phyloP scores from a whole-genome alignment of 163 green algal genomes.

The Chloroidium sp. region DNA sequence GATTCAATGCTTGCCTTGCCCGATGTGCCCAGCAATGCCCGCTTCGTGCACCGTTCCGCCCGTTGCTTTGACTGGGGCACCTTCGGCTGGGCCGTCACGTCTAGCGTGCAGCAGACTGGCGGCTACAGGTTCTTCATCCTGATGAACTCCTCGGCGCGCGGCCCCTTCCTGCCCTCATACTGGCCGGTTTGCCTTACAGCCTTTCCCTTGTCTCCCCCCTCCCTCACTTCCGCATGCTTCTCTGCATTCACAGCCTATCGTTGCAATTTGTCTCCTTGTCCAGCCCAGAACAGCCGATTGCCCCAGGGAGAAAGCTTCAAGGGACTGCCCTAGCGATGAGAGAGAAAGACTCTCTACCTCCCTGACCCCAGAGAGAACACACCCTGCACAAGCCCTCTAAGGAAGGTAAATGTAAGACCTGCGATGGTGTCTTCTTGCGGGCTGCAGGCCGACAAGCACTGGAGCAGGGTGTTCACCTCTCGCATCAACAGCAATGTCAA shows the following conservation, averaged over 20 bases:
- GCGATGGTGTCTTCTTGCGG: too few species aligned
- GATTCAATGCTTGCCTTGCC: neutral
- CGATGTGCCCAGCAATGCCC: too few species aligned
- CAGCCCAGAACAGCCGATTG: too few species aligned
- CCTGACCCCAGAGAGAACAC: too few species aligned
- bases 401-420: too few species aligned
- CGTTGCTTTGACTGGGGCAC: slow-evolving; percentile 56
- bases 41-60: neutral
- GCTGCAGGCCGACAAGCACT: slow-evolving; percentile 9
- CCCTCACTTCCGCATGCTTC: too few species aligned
- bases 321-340: too few species aligned
- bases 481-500: slow-evolving; percentile 21
- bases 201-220: neutral
- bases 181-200: slow-evolving; percentile 4
- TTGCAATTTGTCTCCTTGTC: too few species aligned
- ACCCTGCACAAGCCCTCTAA: too few species aligned
- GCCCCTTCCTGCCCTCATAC: slow-evolving; percentile 35
- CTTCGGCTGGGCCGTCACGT: slow-evolving; percentile 45
- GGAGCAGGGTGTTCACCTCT: slow-evolving; percentile 2
- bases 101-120: slow-evolving; percentile 12
- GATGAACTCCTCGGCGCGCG: slow-evolving; percentile 31
- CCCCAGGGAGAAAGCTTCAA: too few species aligned
- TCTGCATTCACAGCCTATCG: too few species aligned
- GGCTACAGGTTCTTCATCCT: slow-evolving; percentile 38
- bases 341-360: too few species aligned